phyloP scores from a whole-genome alignment of 2,329 filamentous ascomycete genomes.

The Rhynchosporium agropyri region DNA sequence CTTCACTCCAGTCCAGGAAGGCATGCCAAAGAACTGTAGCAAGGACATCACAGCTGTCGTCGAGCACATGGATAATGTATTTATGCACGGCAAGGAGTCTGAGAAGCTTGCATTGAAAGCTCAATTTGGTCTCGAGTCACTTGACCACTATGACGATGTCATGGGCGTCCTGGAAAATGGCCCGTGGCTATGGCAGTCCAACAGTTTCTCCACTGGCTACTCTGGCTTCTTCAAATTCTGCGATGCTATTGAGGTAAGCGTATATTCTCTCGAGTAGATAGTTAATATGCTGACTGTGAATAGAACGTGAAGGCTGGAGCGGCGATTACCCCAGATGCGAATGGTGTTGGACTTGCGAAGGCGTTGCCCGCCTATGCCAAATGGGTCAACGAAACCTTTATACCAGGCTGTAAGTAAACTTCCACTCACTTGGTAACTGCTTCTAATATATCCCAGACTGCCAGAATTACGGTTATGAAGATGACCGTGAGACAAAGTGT shows the following conservation, averaged over 20 bases:
- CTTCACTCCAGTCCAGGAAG: constrained; percentile 57
- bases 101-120: constrained; percentile 51
- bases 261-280: not conserved
- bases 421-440: not conserved
- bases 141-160: constrained; percentile 49
- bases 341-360: constrained; percentile 56
- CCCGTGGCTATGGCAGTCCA: constrained; percentile 60
- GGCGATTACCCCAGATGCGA: constrained; percentile 40
- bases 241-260: constrained; percentile 45
- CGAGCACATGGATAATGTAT: constrained; percentile 55
- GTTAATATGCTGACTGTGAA: not conserved
- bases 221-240: constrained; percentile 50
- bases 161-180: constrained; percentile 54
- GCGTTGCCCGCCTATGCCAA: constrained; percentile 57
- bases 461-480: constrained; percentile 50
- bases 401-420: constrained; percentile 51
- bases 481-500: constrained; percentile 50
- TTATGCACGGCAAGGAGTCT: constrained; percentile 47
- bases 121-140: constrained; percentile 53
- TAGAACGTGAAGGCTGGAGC: constrained; percentile 43
- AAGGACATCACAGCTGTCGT: constrained; percentile 54
- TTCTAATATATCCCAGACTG: constrained; percentile 46
- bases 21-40: constrained; percentile 62
- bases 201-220: constrained; percentile 53
- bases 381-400: constrained; percentile 51